Evolutionary conservation across 306 rosid species (phyloP).

Genomic region (Quercus variabilis): DNA sequence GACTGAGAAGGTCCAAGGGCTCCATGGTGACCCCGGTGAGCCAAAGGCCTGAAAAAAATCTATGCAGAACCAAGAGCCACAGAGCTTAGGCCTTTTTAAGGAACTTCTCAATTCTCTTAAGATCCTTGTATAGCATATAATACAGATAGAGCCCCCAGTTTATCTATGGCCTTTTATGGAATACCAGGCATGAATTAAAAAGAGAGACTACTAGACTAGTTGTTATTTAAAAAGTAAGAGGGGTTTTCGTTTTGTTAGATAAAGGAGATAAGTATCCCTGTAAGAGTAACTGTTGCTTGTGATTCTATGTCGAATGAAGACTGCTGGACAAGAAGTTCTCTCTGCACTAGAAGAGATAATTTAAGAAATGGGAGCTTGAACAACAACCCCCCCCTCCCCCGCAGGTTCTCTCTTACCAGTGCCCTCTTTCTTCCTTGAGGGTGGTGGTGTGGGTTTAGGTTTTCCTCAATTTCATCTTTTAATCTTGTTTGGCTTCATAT

Average conservation of each 20-base stretch:
- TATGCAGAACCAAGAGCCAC: not conserved
- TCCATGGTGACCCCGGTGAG: not conserved
- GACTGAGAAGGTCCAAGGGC: not conserved
- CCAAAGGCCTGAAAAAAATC: not conserved
- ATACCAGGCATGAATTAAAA: not conserved
- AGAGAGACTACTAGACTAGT: not conserved
- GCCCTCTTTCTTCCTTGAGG: no score
- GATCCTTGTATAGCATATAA: not conserved
- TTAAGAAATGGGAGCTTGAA: no score
- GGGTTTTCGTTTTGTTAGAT: not conserved
- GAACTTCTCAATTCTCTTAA: not conserved
- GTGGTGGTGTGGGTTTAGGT: no score
- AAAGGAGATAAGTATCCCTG: not conserved
- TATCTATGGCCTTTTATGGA: not conserved
- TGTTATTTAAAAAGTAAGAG: not conserved
- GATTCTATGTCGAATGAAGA: not conserved
- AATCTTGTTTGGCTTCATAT: no score
- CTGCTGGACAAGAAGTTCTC: not conserved
- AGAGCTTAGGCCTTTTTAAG: not conserved
- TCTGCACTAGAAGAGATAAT: not conserved
- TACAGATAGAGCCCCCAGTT: not conserved
- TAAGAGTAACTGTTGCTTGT: not conserved
- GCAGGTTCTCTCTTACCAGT: no score
- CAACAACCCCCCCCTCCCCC: no score
- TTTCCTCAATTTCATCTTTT: no score